These are phyloP conservation scores for Babesia gibsoni DNA, from an alignment of 169 alveolate species.

Conservation along the genomic window DNA sequence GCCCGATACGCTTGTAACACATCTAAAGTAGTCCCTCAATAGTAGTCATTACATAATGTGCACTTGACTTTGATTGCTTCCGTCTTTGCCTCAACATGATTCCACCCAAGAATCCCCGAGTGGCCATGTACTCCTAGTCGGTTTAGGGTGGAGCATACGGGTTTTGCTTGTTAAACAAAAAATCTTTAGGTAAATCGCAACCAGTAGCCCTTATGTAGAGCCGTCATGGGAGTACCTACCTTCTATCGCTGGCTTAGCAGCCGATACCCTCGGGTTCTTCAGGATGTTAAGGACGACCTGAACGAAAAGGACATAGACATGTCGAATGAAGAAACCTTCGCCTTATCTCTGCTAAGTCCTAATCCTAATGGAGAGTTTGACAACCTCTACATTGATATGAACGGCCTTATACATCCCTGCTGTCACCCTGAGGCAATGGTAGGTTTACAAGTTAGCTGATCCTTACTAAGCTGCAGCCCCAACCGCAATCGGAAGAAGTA, in stretches of 20 bases:
- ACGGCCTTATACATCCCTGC: conserved; percentile 99
- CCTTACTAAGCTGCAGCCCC: conserved; percentile 58
- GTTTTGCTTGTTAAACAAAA: no score
- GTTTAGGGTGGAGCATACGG: no score
- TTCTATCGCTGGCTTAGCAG: conserved; percentile 95
- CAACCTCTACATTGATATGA: conserved; percentile 97
- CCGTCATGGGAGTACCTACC: conserved; percentile 98
- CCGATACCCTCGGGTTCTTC: conserved; percentile 92
- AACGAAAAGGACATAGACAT: conserved; percentile 74
- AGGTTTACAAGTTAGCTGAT: not conserved
- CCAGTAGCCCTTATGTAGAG: not conserved
- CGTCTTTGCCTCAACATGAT: no score
- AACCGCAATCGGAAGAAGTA: conserved; percentile 88
- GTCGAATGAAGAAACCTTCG: conserved; percentile 53
- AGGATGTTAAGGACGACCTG: conserved; percentile 76
- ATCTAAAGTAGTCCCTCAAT: no score
- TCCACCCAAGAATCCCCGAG: no score
- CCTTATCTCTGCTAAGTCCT: conserved; percentile 58
- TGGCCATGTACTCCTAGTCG: no score
- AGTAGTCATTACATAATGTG: no score
- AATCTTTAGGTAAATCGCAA: no score
- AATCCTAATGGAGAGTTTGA: conserved; percentile 83
- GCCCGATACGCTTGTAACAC: no score
- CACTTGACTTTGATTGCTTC: no score
- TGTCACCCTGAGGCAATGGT: conserved; percentile 87